Conservation (phyloP, 345 rosid genomes). For the Eucalyptus cloeziana region DNA sequence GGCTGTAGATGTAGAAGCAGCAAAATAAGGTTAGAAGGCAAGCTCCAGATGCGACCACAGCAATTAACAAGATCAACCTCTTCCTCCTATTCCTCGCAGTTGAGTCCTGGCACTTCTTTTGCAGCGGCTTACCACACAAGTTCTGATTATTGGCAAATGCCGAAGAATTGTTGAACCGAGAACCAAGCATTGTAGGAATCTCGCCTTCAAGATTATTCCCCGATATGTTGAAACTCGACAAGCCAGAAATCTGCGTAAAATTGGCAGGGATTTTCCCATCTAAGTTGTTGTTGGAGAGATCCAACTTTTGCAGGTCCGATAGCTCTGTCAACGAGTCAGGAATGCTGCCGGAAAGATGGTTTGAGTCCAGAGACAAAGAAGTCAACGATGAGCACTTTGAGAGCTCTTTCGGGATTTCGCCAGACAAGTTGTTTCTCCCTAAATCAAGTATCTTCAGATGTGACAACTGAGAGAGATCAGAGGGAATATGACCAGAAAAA, state of each 20-base stretch:
- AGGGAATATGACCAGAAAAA: conserved; percentile 57
- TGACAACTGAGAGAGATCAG: conserved; percentile 48
- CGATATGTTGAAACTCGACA: conserved; percentile 68
- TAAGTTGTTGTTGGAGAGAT: conserved; percentile 76
- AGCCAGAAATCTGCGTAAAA: conserved; percentile 27
- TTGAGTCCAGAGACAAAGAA: conserved; percentile 41
- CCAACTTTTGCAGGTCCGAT: conserved; percentile 43
- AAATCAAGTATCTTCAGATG: conserved; percentile 52
- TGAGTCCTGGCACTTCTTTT: conserved; percentile 22
- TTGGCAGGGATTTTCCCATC: conserved; percentile 59
- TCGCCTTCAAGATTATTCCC: conserved; percentile 57
- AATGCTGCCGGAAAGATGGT: conserved; percentile 64
- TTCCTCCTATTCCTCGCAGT: conserved; percentile 33
- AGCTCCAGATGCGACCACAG: conserved; percentile 41
- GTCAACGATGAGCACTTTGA: conserved; percentile 32
- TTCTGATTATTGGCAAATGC: conserved; percentile 40
- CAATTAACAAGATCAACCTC: conserved; percentile 49
- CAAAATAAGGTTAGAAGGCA: conserved; percentile 59
- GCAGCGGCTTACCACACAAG: conserved; percentile 69
- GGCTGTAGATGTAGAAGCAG: conserved; percentile 76
- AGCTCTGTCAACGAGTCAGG: conserved; percentile 47
- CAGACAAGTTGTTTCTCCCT: conserved; percentile 57
- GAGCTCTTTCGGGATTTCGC: conserved; percentile 51
- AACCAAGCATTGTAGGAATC: conserved; percentile 51
- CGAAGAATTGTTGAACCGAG: conserved; percentile 48